Base-by-base conservation (phyloP, 2,329 filamentous ascomycete genomes). In the Pseudocercospora eumusae region DNA sequence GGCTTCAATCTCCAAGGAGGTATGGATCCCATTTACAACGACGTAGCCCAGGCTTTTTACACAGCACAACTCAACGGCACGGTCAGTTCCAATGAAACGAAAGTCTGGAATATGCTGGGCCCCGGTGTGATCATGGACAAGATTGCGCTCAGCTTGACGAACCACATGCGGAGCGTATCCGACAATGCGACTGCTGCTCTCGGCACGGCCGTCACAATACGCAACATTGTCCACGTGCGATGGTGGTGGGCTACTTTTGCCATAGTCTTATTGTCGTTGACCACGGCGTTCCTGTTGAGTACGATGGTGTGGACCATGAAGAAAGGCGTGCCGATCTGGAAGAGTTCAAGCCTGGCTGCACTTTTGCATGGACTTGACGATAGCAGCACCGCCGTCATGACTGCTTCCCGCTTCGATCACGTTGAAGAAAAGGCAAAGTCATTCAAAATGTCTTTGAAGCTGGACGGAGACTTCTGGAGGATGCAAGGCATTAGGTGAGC, bases 191-290 rank as follows among this genome's bases (percentile, higher is more conserved):
- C 13, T 13, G 7, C 36, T 11, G 55, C 52, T 3, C 6, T 40
- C 5, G 57, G 60, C 13, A 57, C 45, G 1, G 62, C 60, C 3
- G 50, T 21, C 7, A 52, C 36, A 0, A 20, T 50, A 21, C 11
- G 56, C 42, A 61, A 42, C 2, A 33, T 61, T 7, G 64, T 66
- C 3, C 54, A 47, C n/a, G 62, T 47, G 15, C 59, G 63, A 20
- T 65, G 62, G 62, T 21, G 50, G n/a, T 66, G 59, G 62, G 45
- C 52, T 8, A 62, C 61, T 13, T 56, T 61, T 11, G 59, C 64
- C 1, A 15, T 65, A 2, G 18, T 21, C 1, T 27, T 66, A 23
- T 55, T 66, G 4, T 40, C 53, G 5, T 18, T 65, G 15, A 66
- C 60, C 0, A 15, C 64, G 0, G 21, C 18, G 1, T 66, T 64